Percentiles rank a stretch among this genome's conserved stretches.
Conservation (phyloP, 2,329 filamentous ascomycete species). For the Calonectria naviculata region DNA sequence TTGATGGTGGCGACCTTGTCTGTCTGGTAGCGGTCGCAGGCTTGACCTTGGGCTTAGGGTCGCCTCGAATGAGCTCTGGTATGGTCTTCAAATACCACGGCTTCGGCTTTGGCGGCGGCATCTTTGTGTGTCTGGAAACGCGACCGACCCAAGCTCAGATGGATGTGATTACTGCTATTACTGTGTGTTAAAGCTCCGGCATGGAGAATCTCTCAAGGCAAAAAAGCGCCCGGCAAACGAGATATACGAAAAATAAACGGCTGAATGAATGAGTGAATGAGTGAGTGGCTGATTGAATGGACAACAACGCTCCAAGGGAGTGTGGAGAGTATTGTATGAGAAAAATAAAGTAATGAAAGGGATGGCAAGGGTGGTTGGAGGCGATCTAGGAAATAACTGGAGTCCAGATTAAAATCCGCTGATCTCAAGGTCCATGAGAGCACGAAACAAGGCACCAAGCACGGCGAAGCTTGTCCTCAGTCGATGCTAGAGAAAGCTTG, state of each 20-base stretch:
- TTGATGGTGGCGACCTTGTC: not conserved
- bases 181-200: not conserved
- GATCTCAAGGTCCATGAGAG: not conserved
- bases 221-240: not conserved
- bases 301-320: not conserved
- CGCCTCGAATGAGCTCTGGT: not conserved
- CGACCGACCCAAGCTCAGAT: not conserved
- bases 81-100: not conserved
- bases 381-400: slow-evolving; percentile 5
- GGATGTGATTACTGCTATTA: not conserved
- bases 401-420: slow-evolving; percentile 3
- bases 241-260: slow-evolving; percentile 3
- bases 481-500: slow-evolving; percentile 1
- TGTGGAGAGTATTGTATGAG: slow-evolving; percentile 1
- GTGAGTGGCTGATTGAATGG: not conserved
- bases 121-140: not conserved
- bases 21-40: no score
- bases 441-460: not conserved
- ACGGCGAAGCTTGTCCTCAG: not conserved
- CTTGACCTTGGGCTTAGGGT: no score
- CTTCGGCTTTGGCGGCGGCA: not conserved
- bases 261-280: not conserved
- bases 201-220: not conserved
- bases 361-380: not conserved
- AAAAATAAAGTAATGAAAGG: slow-evolving; percentile 4